Base-by-base conservation (phyloP, 2,329 filamentous ascomycete genomes). In the Phialophora expanda region DNA sequence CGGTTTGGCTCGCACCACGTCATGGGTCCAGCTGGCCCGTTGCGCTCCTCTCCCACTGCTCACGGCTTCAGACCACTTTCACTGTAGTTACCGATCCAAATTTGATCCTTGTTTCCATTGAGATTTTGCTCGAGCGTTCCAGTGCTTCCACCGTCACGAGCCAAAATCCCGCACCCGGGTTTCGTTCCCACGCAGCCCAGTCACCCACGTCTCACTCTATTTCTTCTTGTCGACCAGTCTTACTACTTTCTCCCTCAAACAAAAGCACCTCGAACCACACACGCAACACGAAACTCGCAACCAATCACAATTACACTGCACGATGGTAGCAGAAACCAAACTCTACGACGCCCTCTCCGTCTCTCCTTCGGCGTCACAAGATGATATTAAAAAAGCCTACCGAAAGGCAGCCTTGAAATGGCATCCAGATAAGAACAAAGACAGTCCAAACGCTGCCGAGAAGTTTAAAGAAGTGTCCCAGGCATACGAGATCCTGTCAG, bases 391-490 rank as follows among this genome's bases (percentile, higher is more conserved):
- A 79, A 99, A 98, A 78, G 95, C 89, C 65, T 97, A 97, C 79
- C 87, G 90, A 69, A 97, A 97, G 84, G 86, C 89, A 63, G 94
- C 94, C 62, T 81, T 98, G 77, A 96, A 93, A 81, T 93, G 88
- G 81, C 95, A 99, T 76, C 95, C 95, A 6, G 95, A 99, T 84
- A 99, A 98, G 85, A 99, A 98, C 85, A 93, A 93, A 79, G 89
- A 96, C 80, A 93, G 94, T 73, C 88, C 93, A 32, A 82, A 87
- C 60, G 92, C 94, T 8, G 84, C 87, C 67, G 95, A 98, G 77
- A 97, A 94, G 80, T 99, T 99, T 85, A 99, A 99, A 82, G 95
- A 98, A 78, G 91, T 93, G 70, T 97, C 93, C 0, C 93, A 98
- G 81, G 95, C 95, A 64, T 99, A 97, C 82, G 95, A 99, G 81